Conservation (phyloP, 371 early-diverging fungal genomes). For the Mucor saturninus region DNA sequence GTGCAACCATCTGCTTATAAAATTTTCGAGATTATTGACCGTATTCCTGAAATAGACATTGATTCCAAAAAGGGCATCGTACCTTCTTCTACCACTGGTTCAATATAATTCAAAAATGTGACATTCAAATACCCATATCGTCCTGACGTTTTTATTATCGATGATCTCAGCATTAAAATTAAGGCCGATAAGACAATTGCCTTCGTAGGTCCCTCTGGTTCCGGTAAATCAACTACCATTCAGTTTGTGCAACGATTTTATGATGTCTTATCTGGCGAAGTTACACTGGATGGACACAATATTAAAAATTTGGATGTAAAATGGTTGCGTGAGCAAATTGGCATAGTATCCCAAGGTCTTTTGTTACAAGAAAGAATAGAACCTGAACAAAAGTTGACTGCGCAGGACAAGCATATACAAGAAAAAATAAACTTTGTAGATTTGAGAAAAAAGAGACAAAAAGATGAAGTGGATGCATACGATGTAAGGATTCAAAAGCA, state of each 20-base stretch:
- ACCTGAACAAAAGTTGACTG: conserved; percentile 7
- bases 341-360: conserved; percentile 66
- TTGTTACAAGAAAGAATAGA: conserved; percentile 20
- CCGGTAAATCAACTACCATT: conserved; percentile 71
- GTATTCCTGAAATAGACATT: conserved; percentile 69
- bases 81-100: conserved; percentile 34
- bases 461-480: conserved; percentile 33
- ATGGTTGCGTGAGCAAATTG: conserved; percentile 67
- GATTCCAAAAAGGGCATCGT: conserved; percentile 42
- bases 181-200: conserved; percentile 67
- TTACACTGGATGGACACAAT: conserved; percentile 62
- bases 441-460: neutral
- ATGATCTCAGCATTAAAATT: conserved; percentile 62
- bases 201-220: conserved; percentile 71
- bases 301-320: conserved; percentile 55
- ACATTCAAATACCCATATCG: conserved; percentile 72
- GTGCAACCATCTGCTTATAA: conserved; percentile 66
- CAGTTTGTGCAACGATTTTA: conserved; percentile 71
- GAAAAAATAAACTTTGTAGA: neutral
- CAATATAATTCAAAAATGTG: conserved; percentile 68
- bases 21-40: conserved; percentile 80
- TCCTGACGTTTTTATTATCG: conserved; percentile 58
- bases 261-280: conserved; percentile 56
- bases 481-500: conserved; percentile 40
- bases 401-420: neutral